Base-by-base conservation (phyloP, 805 yeast genomes). In the Candida loeiensis region DNA sequence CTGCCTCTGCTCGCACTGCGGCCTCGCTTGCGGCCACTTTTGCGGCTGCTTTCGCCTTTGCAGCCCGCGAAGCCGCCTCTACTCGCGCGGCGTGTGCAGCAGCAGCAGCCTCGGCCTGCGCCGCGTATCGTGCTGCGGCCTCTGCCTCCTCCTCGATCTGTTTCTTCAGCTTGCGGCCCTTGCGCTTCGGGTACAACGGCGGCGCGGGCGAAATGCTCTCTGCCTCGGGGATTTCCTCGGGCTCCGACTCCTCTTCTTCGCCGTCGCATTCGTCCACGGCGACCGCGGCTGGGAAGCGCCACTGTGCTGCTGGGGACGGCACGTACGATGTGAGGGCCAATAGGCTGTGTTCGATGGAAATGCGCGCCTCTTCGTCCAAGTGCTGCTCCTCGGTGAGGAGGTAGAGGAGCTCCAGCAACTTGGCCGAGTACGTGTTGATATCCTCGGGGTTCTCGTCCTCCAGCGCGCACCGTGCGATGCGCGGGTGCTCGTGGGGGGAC, bases 391-490 rank as follows among this genome's bases (percentile, higher is more conserved):
- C 63, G 15, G 45, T 46, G 22, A 67, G 46, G 7, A 63, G 44
- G 15, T 53, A 51, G 22, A 68, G 46, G 4, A 66, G 43, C 29
- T 63, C 64, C 34, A 37, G 48, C 30, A 69, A 53, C 25, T 55
- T 58, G 3, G 47, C 47, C n/a, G 71, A 64, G 43, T 65, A 65
- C 9, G 49, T 37, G 19, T 55, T 54, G n/a, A 64, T 55, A 18
- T 58, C 49, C n/a, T 50, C 54, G 13, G 39, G 46, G 12, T 38
- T 20, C 2, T 39, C 43, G 9, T 24, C 43, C 17, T 19, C 33
- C 32, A 26, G 21, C 38, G 29, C 13, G 40, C 11, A 20, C 17
- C 35, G 5, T 32, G 25, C 29, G 14, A 46, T 43, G 3, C 45
- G 24, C 1, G 40, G 41, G 12, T 47, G 41, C 15, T 45, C 46